Evolutionary conservation across 129 eudicot genomes (phyloP), one percentile per base, ranked within the genome.

Genomic region (Artemisia annua): DNA sequence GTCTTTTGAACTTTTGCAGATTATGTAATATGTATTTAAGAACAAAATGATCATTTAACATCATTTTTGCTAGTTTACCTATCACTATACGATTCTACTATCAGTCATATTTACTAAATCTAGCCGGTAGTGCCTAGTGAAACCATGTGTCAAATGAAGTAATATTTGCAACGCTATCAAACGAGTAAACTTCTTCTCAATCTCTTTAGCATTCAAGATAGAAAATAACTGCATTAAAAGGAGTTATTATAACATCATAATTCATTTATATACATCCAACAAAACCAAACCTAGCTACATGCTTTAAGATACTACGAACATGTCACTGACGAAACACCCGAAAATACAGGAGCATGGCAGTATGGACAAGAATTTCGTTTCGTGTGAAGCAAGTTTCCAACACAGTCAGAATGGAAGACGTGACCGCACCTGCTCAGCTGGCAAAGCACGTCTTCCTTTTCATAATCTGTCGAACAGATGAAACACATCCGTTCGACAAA

Each of bases 351-450:
- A 2, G 67, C 5, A 5, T n/a, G 67, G 24, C 79, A 75, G 2
- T 11, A 75, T 66, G 73, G 73, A 75, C 79, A 75, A 0, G 14
- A 48, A 11, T 10, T 66, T 7, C 67, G 79, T 16, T 48, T 67
- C 50, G 18, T 20, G 59, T 75, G 79, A 56, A 75, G 73, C 66
- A n/a, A 26, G 55, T 55, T 75, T 26, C 67, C 79, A 43, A 75
- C 73, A 5, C 79, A 75, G 2, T 66, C 67, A 11, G 79, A 66
- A 28, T 75, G 79, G 8, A 66, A 66, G 3, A 22, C 73, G 15
- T 75, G 73, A 3, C 79, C 73, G 8, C 73, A 75, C 16, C 79
- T 54, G 10, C 79, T 75, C 7, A 75, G 73, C 67, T 66, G 79
- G 49, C 67, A 66, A 11, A 75, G 50, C 11, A 48, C 58, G 18